Percentiles rank a stretch among this genome's conserved stretches.
phyloP scores from a whole-genome alignment of 2,329 filamentous ascomycete genomes.

The Penicillium janthinellum region DNA sequence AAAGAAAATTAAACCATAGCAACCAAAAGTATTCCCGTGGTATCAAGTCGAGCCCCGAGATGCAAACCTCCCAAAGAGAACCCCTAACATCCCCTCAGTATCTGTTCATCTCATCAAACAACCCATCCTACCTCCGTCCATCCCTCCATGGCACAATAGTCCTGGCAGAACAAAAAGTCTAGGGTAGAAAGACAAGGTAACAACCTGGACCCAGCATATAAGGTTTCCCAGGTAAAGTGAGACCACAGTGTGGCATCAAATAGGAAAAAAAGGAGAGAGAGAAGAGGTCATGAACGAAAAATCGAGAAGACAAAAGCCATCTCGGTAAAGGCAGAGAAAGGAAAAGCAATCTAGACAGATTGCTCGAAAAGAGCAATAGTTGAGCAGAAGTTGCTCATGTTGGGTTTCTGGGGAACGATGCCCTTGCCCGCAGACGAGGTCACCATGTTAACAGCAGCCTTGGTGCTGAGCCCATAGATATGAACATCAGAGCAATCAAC shows the following conservation, averaged over 20 bases:
- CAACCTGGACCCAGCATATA: not conserved
- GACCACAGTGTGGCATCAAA: not conserved
- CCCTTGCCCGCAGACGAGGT: conserved; percentile 44
- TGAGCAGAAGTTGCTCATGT: conserved; percentile 47
- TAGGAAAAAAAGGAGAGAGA: not conserved
- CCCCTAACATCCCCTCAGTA: not conserved
- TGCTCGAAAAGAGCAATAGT: conserved; percentile 49
- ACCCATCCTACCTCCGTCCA: not conserved
- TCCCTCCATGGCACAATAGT: not conserved
- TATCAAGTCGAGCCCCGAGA: conserved; percentile 11
- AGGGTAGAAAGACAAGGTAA: conserved; percentile 6
- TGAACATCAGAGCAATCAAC: conserved; percentile 66
- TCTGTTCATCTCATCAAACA: not conserved
- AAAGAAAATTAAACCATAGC: not conserved
- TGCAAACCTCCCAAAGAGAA: not conserved
- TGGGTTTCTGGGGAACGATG: conserved; percentile 44
- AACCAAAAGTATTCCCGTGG: conserved; percentile 2
- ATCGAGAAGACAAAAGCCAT: not conserved
- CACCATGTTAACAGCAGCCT: conserved; percentile 74
- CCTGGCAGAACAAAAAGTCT: not conserved
- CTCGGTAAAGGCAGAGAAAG: not conserved
- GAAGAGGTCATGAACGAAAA: not conserved
- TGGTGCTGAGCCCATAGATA: conserved; percentile 72
- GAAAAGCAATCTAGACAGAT: conserved; percentile 12
- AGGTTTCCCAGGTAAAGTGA: not conserved